These are phyloP conservation scores for Ophiostoma sp. DNA, from an alignment of 2,329 filamentous ascomycete species.

Conservation along the genomic window DNA sequence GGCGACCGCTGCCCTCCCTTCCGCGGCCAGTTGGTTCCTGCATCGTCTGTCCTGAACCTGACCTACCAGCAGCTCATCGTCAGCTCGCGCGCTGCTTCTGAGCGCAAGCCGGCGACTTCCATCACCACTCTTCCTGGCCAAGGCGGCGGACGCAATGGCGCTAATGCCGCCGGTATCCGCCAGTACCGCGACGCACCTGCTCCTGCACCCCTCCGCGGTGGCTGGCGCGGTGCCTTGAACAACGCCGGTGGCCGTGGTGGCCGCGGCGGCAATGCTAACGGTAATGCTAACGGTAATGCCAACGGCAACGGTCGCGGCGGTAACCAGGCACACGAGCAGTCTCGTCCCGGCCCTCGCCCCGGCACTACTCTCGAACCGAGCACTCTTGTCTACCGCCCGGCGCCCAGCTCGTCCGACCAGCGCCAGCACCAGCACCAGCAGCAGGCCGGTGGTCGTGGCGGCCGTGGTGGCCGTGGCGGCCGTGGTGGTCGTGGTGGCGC, in stretches of 20 bases:
- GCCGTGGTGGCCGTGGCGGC: constrained; percentile 18
- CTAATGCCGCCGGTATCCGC: constrained; percentile 40
- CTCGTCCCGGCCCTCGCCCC: constrained; percentile 29
- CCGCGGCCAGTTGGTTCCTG: constrained; percentile 84
- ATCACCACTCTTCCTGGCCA: constrained; percentile 44
- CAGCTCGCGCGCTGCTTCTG: constrained; percentile 53
- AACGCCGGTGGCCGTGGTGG: constrained; percentile 40
- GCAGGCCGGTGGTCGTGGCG: constrained; percentile 19
- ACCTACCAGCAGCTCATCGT: constrained; percentile 75
- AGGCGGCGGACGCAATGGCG: constrained; percentile 44
- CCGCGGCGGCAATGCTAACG: constrained; percentile 34
- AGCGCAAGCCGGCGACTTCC: constrained; percentile 47
- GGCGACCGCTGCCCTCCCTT: constrained; percentile 88
- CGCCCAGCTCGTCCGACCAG: constrained; percentile 27
- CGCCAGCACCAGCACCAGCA: constrained; percentile 26
- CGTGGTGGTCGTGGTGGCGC: constrained; percentile 15
- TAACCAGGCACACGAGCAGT: constrained; percentile 28
- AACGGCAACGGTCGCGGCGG: constrained; percentile 30
- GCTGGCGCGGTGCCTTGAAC: constrained; percentile 54
- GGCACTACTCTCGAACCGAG: constrained; percentile 44
- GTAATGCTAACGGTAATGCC: constrained; percentile 39
- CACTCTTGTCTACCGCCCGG: constrained; percentile 46
- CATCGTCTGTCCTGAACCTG: constrained; percentile 84
- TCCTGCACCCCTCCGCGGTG: constrained; percentile 51
- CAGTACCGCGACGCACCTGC: constrained; percentile 57